These are phyloP conservation scores for Davidsoniella eucalypti DNA, from an alignment of 2,329 filamentous ascomycete genomes.

Conservation along the genomic window DNA sequence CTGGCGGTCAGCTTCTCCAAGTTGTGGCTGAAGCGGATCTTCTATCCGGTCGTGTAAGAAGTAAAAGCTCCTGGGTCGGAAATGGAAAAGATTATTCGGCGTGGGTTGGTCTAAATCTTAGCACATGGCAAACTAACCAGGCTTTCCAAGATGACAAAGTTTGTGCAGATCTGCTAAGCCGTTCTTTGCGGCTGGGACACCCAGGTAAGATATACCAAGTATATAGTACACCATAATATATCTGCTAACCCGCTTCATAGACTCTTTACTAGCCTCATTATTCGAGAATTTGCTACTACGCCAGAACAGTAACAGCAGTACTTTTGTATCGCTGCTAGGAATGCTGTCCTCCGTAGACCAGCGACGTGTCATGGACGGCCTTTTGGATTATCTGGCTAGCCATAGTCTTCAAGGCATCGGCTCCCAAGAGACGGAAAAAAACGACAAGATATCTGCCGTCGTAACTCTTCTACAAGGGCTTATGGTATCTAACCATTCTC, in stretches of 20 bases:
- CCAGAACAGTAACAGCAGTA: conserved; percentile 13
- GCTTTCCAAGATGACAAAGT: conserved; percentile 23
- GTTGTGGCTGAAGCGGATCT: conserved; percentile 35
- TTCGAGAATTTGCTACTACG: conserved; percentile 25
- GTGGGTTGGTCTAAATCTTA: conserved; percentile 57
- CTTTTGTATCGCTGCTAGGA: conserved; percentile 18
- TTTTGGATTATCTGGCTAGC: conserved; percentile 27
- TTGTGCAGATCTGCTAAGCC: conserved; percentile 34
- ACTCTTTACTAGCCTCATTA: conserved; percentile 14
- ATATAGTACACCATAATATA: neutral
- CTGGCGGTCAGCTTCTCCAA: conserved; percentile 33
- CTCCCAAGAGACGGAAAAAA: conserved; percentile 16
- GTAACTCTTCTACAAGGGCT: conserved; percentile 39
- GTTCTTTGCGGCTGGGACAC: conserved; percentile 56
- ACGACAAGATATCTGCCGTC: conserved; percentile 33
- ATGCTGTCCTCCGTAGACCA: conserved; percentile 6
- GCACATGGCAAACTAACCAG: conserved; percentile 23
- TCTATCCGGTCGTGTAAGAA: neutral
- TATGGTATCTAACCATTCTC: conserved; percentile 27
- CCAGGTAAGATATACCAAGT: conserved; percentile 32
- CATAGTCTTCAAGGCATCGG: conserved; percentile 24
- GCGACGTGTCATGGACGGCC: conserved; percentile 18
- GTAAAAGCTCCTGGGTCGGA: conserved; percentile 37
- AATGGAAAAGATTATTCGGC: conserved; percentile 46
- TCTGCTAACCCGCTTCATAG: conserved; percentile 5